phyloP scores from a whole-genome alignment of 805 yeast species.

The Schizosaccharomyces pombe region DNA sequence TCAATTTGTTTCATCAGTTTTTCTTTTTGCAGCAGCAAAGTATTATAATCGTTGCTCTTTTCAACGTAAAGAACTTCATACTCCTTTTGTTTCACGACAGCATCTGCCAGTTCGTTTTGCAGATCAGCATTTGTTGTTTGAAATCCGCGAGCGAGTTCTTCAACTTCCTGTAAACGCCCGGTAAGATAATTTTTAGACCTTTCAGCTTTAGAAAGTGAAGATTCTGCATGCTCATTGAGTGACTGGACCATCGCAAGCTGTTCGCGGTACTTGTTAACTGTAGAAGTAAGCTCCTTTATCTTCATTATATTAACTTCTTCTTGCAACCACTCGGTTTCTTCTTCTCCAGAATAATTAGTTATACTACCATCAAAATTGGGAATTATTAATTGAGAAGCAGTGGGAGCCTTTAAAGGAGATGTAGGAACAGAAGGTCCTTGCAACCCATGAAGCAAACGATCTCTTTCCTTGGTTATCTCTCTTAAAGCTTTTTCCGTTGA shows the following conservation, averaged over 20 bases:
- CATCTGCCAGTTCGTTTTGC: background rate
- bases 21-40: background rate
- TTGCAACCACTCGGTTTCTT: too few species aligned
- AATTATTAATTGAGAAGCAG: too few species aligned
- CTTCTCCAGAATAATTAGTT: too few species aligned
- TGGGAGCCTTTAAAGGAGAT: background rate
- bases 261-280: background rate
- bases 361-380: too few species aligned
- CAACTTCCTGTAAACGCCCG: background rate
- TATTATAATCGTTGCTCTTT: too few species aligned
- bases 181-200: background rate
- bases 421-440: background rate
- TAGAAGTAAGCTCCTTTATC: background rate
- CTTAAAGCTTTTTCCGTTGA: background rate
- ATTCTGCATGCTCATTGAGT: background rate
- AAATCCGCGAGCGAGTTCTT: background rate
- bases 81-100: background rate
- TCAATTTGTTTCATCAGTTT: background rate
- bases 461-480: background rate
- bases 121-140: background rate
- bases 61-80: background rate
- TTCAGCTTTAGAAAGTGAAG: background rate
- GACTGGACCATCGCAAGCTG: background rate
- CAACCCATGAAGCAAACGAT: background rate
- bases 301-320: background rate